Percentiles rank a stretch among this genome's conserved stretches.
These are phyloP conservation scores for Epichloe glyceriae DNA, from an alignment of 2,329 filamentous ascomycete genomes.

Conservation along the genomic window DNA sequence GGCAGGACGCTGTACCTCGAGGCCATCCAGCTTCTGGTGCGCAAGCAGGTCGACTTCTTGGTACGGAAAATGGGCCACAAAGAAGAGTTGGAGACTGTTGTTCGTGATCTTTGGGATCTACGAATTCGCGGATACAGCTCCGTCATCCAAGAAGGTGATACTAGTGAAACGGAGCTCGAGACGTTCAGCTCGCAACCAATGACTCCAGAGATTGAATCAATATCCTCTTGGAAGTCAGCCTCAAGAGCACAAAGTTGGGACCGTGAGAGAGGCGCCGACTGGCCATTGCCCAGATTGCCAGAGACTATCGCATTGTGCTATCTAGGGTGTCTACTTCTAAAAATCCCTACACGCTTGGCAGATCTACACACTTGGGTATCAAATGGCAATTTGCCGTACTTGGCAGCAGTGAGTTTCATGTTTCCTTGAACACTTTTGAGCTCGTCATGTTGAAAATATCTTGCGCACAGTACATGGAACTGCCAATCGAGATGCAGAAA, in stretches of 20 bases:
- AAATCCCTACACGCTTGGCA: constrained; percentile 61
- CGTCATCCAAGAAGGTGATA: constrained; percentile 17
- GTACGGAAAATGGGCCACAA: constrained; percentile 53
- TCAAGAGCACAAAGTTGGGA: constrained; percentile 30
- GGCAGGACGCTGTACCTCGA: constrained; percentile 73
- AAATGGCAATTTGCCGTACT: constrained; percentile 56
- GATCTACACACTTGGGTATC: constrained; percentile 60
- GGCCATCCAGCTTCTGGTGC: constrained; percentile 69
- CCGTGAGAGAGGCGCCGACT: constrained; percentile 30
- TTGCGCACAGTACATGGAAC: constrained; percentile 31
- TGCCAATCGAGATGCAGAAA: constrained; percentile 53
- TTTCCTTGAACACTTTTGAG: not conserved
- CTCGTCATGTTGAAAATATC: not conserved
- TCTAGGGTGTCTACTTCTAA: constrained; percentile 60
- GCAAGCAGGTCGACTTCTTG: constrained; percentile 68
- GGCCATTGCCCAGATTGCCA: constrained; percentile 51
- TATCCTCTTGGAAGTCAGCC: constrained; percentile 16
- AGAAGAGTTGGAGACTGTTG: constrained; percentile 61
- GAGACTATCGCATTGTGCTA: constrained; percentile 74
- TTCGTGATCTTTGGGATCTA: constrained; percentile 76
- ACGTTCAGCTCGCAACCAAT: constrained; percentile 28
- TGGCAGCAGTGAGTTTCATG: constrained; percentile 43
- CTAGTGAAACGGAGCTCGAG: constrained; percentile 17
- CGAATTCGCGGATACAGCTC: constrained; percentile 37
- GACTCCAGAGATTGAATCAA: constrained; percentile 8